A percentile compares a stretch with the other conserved stretches of the same genome.
Evolutionary conservation across 2,329 filamentous ascomycete genomes (phyloP).

Genomic region (Ceratocystis lukuohia): DNA sequence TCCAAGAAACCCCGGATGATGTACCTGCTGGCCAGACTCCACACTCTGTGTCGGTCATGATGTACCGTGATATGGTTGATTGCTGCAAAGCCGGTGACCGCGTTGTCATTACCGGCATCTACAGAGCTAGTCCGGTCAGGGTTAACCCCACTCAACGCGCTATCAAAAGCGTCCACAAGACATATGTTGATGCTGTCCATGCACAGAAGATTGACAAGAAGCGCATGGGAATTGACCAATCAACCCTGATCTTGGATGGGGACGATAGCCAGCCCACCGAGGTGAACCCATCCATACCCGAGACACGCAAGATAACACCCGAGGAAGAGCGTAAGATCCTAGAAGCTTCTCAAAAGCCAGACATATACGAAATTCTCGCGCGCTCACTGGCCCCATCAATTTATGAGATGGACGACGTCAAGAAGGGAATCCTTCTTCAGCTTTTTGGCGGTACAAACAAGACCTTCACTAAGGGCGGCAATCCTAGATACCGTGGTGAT

Average conservation of each 20-base stretch:
- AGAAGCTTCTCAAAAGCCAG: slow-evolving; percentile 61
- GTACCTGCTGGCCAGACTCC: slow-evolving; percentile 94
- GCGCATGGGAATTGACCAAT: slow-evolving; percentile 78
- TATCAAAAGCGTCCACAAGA: slow-evolving; percentile 94
- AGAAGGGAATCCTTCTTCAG: slow-evolving; percentile 94
- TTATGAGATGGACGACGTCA: slow-evolving; percentile 96
- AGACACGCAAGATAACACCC: slow-evolving; percentile 66
- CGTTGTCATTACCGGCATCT: slow-evolving; percentile 90
- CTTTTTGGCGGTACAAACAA: slow-evolving; percentile 98
- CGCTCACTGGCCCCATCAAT: slow-evolving; percentile 87
- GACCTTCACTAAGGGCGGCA: slow-evolving; percentile 90
- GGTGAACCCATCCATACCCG: slow-evolving; percentile 26
- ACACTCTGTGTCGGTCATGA: slow-evolving; percentile 89
- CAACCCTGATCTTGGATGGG: slow-evolving; percentile 60
- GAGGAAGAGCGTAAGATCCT: slow-evolving; percentile 87
- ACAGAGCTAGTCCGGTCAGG: slow-evolving; percentile 84
- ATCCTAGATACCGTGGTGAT: slow-evolving; percentile 88
- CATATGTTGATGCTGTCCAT: slow-evolving; percentile 88
- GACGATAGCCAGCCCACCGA: slow-evolving; percentile 39
- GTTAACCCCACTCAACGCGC: slow-evolving; percentile 87
- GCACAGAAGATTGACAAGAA: slow-evolving; percentile 95
- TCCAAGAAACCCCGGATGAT: slow-evolving; percentile 92
- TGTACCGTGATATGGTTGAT: slow-evolving; percentile 94
- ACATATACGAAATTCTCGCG: slow-evolving; percentile 86
- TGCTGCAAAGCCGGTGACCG: slow-evolving; percentile 96